These are phyloP conservation scores for Cyberlindnera euphorbiae DNA, from an alignment of 805 yeast species.

Conservation along the genomic window DNA sequence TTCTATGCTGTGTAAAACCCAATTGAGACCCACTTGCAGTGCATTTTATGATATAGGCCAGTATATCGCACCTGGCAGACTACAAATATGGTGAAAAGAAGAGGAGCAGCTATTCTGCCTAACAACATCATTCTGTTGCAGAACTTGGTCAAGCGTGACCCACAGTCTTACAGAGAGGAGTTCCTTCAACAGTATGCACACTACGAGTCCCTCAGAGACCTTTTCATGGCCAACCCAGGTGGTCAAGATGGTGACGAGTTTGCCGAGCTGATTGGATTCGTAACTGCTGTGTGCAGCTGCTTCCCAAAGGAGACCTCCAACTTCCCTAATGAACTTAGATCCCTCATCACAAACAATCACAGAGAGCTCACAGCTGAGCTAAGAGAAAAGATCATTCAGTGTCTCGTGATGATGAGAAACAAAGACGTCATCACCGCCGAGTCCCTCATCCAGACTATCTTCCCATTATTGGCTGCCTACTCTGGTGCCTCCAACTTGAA, in stretches of 20 bases:
- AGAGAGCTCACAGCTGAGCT: constrained; percentile 77
- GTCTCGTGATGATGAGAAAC: constrained; percentile 85
- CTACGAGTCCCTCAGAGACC: constrained; percentile 85
- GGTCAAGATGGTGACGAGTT: constrained; percentile 51
- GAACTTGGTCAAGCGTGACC: constrained; percentile 90
- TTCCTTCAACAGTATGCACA: constrained; percentile 89
- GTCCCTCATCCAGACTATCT: constrained; percentile 74
- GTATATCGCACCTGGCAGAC: too few species aligned
- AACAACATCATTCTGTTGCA: constrained; percentile 88
- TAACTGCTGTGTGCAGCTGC: constrained; percentile 86
- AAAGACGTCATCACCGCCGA: constrained; percentile 78
- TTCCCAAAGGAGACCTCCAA: constrained; percentile 83
- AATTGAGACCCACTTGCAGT: too few species aligned
- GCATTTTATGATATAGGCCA: too few species aligned
- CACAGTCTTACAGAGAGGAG: constrained; percentile 90
- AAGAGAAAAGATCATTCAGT: constrained; percentile 86
- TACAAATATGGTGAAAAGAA: constrained; percentile 74
- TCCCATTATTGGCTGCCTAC: constrained; percentile 77
- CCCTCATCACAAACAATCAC: constrained; percentile 68
- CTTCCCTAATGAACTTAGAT: constrained; percentile 78
- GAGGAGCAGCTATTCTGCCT: constrained; percentile 91
- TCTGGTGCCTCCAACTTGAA: constrained; percentile 41
- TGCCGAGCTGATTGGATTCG: constrained; percentile 81
- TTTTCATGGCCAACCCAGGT: constrained; percentile 62
- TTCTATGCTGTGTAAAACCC: neutral